phyloP scores from a whole-genome alignment of 352 stramenopile species.

The Phytophthora pluvialis region DNA sequence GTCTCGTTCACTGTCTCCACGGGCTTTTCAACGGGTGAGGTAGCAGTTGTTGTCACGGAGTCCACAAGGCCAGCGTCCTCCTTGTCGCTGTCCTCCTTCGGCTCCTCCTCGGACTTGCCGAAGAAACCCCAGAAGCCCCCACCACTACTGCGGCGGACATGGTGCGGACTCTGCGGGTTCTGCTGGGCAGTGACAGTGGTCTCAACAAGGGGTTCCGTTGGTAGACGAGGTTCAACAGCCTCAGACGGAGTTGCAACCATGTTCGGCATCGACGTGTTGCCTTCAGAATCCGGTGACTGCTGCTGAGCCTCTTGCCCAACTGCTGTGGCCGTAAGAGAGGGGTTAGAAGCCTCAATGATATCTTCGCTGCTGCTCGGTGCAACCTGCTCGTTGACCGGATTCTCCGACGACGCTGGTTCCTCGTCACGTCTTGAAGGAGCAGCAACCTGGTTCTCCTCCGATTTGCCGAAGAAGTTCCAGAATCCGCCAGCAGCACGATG shows the following conservation, averaged over 20 bases:
- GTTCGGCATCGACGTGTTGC: background rate
- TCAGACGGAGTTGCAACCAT: too few species aligned
- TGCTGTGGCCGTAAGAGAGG: too few species aligned
- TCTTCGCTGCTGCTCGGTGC: too few species aligned
- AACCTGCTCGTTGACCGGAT: background rate
- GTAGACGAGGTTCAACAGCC: too few species aligned
- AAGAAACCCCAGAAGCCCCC: constrained; percentile 37
- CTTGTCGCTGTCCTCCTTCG: background rate
- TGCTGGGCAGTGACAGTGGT: too few species aligned
- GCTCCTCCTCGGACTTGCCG: constrained; percentile 23
- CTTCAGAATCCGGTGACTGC: background rate
- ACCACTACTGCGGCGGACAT: constrained; percentile 10
- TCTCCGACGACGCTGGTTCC: background rate
- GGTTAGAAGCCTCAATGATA: too few species aligned
- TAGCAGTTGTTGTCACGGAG: too few species aligned
- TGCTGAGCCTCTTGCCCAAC: too few species aligned
- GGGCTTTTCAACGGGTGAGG: too few species aligned
- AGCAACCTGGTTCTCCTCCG: constrained; percentile 1
- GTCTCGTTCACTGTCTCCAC: too few species aligned
- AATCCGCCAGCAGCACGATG: constrained; percentile 15
- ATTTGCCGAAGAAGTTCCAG: constrained; percentile 27
- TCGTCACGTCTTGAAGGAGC: background rate
- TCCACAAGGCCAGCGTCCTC: too few species aligned
- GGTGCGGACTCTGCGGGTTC: constrained; percentile 11
- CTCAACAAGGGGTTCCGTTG: background rate